Evolutionary conservation across 805 yeast genomes (phyloP).

Genomic region (Zygosaccharomyces gambellarensis): DNA sequence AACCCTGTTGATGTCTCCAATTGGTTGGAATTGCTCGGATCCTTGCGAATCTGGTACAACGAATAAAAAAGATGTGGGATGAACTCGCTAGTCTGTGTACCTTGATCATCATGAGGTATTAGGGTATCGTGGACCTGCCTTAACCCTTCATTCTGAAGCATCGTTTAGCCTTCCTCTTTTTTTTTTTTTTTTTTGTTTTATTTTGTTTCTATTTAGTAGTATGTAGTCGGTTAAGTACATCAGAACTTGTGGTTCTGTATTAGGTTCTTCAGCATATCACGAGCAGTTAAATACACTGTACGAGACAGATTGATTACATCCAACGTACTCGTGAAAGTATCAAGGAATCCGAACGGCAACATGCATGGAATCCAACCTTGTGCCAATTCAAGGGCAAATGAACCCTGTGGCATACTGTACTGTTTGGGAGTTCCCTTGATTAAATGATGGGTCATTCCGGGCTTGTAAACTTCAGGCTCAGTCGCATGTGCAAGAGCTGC

Average conservation of each 20-base stretch:
- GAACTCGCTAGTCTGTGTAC: constrained; percentile 23
- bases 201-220: background rate
- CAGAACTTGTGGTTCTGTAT: constrained; percentile 62
- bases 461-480: constrained; percentile 63
- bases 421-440: constrained; percentile 72
- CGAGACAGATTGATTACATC: constrained; percentile 64
- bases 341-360: constrained; percentile 93
- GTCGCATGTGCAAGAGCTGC: constrained; percentile 67
- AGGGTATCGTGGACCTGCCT: constrained; percentile 12
- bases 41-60: constrained; percentile 30
- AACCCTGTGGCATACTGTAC: constrained; percentile 75
- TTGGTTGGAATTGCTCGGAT: constrained; percentile 32
- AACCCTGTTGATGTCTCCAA: constrained; percentile 31
- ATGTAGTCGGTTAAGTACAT: background rate
- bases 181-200: background rate
- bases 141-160: constrained; percentile 12
- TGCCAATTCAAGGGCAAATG: constrained; percentile 90
- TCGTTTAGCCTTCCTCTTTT: background rate
- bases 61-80: constrained; percentile 34
- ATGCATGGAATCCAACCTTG: constrained; percentile 99
- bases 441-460: constrained; percentile 86
- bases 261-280: constrained; percentile 69
- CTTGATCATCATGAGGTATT: constrained; percentile 8
- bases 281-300: constrained; percentile 72
- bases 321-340: constrained; percentile 71